phyloP scores from a whole-genome alignment of 2,329 filamentous ascomycete genomes.

The Arthrobotrys iridis region DNA sequence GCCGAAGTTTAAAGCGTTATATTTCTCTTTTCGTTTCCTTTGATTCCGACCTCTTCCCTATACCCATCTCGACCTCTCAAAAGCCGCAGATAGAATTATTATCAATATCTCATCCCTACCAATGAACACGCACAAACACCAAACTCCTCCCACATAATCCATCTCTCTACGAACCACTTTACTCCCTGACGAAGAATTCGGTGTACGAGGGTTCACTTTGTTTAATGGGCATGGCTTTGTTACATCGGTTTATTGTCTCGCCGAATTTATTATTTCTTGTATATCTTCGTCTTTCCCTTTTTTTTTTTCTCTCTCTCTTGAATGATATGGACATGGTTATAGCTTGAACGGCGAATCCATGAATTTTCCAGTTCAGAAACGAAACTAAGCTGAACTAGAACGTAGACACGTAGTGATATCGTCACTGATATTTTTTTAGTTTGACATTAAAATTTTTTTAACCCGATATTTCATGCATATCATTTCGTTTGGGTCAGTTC shows the following conservation, averaged over 20 bases:
- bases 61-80: conserved; percentile 45
- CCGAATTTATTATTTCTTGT: conserved; percentile 45
- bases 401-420: conserved; percentile 29
- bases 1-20: conserved; percentile 79
- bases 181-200: conserved; percentile 38
- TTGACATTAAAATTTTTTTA: no score
- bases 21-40: conserved; percentile 32
- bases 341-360: conserved; percentile 30
- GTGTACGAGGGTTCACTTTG: conserved; percentile 50
- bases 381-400: not conserved
- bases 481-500: no score
- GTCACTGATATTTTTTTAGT: not conserved
- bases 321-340: conserved; percentile 49
- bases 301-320: conserved; percentile 16
- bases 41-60: conserved; percentile 42
- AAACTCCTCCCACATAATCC: conserved; percentile 31
- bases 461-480: no score
- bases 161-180: conserved; percentile 37
- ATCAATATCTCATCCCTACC: conserved; percentile 7
- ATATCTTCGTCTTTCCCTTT: conserved; percentile 33
- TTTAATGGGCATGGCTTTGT: conserved; percentile 55
- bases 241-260: conserved; percentile 43
- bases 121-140: not conserved
- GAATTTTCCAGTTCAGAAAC: conserved; percentile 33
- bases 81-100: conserved; percentile 50